These are phyloP conservation scores for Chloroidium sp. DNA, from an alignment of 163 green algal genomes.

Conservation along the genomic window DNA sequence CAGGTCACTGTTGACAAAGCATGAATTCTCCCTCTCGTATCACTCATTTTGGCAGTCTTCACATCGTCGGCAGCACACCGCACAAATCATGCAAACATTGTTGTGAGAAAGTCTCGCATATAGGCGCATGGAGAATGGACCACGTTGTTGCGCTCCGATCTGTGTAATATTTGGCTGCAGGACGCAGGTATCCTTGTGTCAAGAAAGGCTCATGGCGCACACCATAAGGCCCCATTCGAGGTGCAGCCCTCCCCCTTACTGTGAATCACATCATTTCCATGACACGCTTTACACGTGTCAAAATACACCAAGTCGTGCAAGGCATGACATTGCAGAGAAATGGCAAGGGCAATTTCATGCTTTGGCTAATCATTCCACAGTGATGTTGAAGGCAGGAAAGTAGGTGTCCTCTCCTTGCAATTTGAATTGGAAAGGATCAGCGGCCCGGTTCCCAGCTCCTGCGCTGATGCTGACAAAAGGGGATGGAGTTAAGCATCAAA, in stretches of 20 bases:
- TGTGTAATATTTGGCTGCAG: slow-evolving; percentile 36
- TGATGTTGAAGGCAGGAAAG: neutral
- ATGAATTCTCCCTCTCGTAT: no score
- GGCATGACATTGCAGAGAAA: no score
- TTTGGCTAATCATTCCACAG: neutral
- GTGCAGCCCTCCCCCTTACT: no score
- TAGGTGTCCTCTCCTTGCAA: no score
- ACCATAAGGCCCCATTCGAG: slow-evolving; percentile 93
- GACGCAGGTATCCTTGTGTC: slow-evolving; percentile 78
- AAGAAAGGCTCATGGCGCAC: slow-evolving; percentile 79
- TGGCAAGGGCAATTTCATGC: no score
- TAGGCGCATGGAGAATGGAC: neutral
- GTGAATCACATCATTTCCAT: no score
- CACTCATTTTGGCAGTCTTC: no score
- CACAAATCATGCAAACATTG: no score
- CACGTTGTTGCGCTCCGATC: neutral
- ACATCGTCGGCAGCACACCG: neutral
- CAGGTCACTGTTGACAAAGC: no score
- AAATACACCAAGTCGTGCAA: no score
- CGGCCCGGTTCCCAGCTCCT: no score
- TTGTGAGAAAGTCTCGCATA: neutral
- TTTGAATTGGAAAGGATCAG: no score
- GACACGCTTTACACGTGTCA: neutral
- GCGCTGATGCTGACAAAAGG: neutral
- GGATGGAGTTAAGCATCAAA: neutral